Percentiles rank a stretch among this genome's conserved stretches.
These are phyloP conservation scores for Protomyces inundatus DNA, from an alignment of 1,139 yeast genomes.

Conservation along the genomic window DNA sequence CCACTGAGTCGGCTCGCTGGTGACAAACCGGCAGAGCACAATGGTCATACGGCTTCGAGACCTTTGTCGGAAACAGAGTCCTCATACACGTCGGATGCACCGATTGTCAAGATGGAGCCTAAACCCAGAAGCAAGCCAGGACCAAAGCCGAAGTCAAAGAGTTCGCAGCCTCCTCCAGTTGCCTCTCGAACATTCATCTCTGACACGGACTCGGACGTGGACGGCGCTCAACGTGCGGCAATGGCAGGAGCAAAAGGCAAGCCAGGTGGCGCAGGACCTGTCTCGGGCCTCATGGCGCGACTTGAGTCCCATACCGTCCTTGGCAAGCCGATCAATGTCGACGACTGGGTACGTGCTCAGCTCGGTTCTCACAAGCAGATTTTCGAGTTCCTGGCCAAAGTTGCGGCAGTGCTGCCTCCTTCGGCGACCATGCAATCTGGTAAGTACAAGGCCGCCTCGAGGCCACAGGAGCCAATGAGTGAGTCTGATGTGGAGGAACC, in stretches of 20 bases:
- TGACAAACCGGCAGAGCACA: neutral
- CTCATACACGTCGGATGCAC: neutral
- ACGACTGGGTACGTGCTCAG: neutral
- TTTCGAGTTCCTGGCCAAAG: neutral
- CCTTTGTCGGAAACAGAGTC: neutral
- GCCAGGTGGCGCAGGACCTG: neutral
- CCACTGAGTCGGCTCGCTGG: neutral
- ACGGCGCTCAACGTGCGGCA: neutral
- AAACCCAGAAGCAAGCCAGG: neutral
- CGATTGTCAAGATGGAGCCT: neutral
- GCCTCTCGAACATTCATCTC: no score
- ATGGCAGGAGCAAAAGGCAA: neutral
- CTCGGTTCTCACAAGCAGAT: neutral
- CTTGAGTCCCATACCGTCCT: neutral
- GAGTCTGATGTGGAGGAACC: no score
- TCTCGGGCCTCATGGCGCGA: neutral
- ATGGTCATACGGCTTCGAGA: neutral
- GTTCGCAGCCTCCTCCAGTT: neutral
- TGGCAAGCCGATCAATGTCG: neutral
- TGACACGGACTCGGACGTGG: neutral
- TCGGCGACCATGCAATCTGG: no score
- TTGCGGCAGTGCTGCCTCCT: neutral
- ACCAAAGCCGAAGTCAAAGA: neutral
- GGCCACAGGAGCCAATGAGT: no score
- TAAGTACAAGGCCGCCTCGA: no score